Evolutionary conservation across 305 asterid genomes (phyloP).

Genomic region (Fraxinus platypoda): DNA sequence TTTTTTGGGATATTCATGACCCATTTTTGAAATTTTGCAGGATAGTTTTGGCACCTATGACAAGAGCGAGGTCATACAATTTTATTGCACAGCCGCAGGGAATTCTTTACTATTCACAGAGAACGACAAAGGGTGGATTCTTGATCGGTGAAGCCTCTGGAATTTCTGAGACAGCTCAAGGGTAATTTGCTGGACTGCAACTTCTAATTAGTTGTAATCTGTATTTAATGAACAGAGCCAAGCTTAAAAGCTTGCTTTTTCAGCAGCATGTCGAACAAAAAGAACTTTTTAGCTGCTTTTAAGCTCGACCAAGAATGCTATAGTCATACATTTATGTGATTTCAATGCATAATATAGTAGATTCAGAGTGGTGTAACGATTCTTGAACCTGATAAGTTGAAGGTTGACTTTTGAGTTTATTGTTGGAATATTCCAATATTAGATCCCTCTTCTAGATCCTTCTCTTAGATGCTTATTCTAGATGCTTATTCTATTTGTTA

Average conservation of each 20-base stretch:
- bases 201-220: not conserved
- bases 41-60: conserved; percentile 38
- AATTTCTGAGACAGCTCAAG: conserved; percentile 35
- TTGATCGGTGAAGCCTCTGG: conserved; percentile 37
- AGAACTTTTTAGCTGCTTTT: not conserved
- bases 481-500: no score
- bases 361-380: not conserved
- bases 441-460: no score
- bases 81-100: conserved; percentile 35
- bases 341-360: not conserved
- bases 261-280: not conserved
- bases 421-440: no score
- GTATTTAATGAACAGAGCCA: not conserved
- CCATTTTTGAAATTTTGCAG: conserved; percentile 8
- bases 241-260: not conserved
- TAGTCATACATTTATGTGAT: not conserved
- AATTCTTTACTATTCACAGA: conserved; percentile 34
- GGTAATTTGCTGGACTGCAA: conserved; percentile 12
- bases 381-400: not conserved
- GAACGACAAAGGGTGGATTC: conserved; percentile 34
- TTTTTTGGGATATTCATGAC: not conserved
- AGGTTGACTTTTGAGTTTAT: not conserved
- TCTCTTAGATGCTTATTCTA: no score
- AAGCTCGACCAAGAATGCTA: not conserved
- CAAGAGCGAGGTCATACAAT: conserved; percentile 35